Conservation (phyloP, 1,139 yeast genomes). For the Petasospora fabianii region DNA sequence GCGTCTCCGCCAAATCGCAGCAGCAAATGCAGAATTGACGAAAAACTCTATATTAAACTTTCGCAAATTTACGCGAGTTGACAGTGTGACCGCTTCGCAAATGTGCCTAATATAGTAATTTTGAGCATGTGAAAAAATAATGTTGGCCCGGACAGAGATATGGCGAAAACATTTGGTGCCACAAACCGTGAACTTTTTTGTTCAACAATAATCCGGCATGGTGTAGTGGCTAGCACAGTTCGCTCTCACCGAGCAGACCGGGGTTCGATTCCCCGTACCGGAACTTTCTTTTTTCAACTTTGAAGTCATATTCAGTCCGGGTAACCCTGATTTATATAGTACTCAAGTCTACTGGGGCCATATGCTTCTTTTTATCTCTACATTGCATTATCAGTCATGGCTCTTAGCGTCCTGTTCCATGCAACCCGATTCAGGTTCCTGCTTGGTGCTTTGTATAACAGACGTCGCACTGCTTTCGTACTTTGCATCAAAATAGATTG, state of each 20-base stretch:
- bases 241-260: constrained; percentile 22
- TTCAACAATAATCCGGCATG: constrained; percentile 12
- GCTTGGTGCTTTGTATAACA: too few species aligned
- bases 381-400: too few species aligned
- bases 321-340: constrained; percentile 4
- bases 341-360: too few species aligned
- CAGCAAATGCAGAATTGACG: neutral
- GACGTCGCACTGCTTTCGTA: too few species aligned
- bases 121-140: neutral
- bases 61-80: too few species aligned
- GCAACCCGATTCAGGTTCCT: too few species aligned
- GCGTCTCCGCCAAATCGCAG: too few species aligned
- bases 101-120: neutral
- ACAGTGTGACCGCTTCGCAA: too few species aligned
- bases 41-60: neutral
- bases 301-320: neutral
- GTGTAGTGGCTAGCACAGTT: constrained; percentile 21
- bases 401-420: too few species aligned
- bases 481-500: too few species aligned
- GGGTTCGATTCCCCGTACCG: constrained; percentile 22
- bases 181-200: neutral
- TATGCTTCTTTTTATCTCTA: too few species aligned
- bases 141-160: neutral
- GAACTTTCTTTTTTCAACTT: constrained; percentile 6
- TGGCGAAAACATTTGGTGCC: neutral